A percentile compares a stretch with the other conserved stretches of the same genome.
These are phyloP conservation scores for Pythium inflatum DNA, from an alignment of 352 stramenopile genomes.

Conservation along the genomic window DNA sequence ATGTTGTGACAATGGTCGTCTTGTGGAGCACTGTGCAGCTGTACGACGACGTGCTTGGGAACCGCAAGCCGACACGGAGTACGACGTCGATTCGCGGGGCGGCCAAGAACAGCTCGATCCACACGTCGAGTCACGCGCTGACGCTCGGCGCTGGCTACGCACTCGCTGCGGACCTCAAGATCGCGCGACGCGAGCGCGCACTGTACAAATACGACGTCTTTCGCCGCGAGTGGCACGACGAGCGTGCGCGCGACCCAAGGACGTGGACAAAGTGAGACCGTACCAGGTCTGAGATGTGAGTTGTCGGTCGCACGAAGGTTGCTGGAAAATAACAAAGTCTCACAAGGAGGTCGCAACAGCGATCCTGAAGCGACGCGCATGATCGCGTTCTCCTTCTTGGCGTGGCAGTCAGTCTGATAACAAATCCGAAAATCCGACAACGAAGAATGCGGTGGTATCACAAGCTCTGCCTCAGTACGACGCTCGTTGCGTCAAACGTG, in stretches of 20 bases:
- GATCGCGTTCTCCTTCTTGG: background rate
- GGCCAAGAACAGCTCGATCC: slow-evolving; percentile 37
- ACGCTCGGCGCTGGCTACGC: slow-evolving; percentile 29
- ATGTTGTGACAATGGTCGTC: slow-evolving; percentile 66
- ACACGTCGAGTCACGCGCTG: slow-evolving; percentile 44
- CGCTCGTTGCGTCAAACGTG: slow-evolving; percentile 28
- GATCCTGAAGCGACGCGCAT: slow-evolving; percentile 25
- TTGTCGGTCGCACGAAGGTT: slow-evolving; percentile 5
- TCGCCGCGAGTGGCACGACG: slow-evolving; percentile 71
- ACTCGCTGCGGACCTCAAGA: slow-evolving; percentile 64
- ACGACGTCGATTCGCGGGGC: background rate
- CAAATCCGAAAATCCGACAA: background rate
- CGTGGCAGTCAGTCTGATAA: slow-evolving; percentile 5
- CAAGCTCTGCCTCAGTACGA: slow-evolving; percentile 20
- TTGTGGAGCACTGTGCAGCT: slow-evolving; percentile 81
- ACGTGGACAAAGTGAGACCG: slow-evolving; percentile 50
- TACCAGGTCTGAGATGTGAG: slow-evolving; percentile 8
- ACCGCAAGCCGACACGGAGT: background rate
- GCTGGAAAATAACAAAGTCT: too few species aligned
- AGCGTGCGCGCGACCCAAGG: slow-evolving; percentile 56
- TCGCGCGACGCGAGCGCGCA: slow-evolving; percentile 59
- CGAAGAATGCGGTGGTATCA: slow-evolving; percentile 18
- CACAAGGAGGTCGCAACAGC: too few species aligned
- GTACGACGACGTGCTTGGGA: slow-evolving; percentile 49
- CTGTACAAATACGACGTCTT: slow-evolving; percentile 84